phyloP scores from a whole-genome alignment of 139 green algal genomes.

The Pseudopediastrum boryanum region DNA sequence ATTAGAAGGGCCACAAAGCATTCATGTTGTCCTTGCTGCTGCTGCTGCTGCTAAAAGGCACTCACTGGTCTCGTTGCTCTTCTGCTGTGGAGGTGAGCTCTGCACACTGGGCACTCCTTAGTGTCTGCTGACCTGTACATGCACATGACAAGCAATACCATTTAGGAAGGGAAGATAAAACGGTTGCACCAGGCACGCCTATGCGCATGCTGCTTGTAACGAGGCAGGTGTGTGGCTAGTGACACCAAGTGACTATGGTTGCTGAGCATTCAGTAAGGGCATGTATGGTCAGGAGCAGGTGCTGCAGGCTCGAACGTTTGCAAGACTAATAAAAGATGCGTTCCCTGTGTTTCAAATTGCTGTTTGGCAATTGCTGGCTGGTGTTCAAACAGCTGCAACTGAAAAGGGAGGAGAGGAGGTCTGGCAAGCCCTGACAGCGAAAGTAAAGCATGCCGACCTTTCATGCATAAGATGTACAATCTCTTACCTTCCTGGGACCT shows the following conservation, averaged over 20 bases:
- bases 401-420: background rate
- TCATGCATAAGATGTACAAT: background rate
- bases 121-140: conserved; percentile 6
- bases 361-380: too few relatives aligned
- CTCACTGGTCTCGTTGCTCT: conserved; percentile 34
- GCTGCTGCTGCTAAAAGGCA: background rate
- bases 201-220: background rate
- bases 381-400: too few relatives aligned
- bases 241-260: background rate
- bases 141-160: background rate
- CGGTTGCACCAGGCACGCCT: background rate
- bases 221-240: background rate
- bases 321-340: too few relatives aligned
- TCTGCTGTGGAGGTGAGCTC: conserved; percentile 33
- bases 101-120: conserved; percentile 41
- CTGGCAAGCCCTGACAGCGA: background rate
- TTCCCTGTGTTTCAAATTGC: too few relatives aligned
- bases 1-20: too few relatives aligned
- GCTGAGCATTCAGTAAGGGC: background rate
- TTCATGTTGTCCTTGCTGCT: too few relatives aligned
- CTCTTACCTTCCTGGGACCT: conserved; percentile 17
- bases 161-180: background rate
- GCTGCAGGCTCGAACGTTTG: too few relatives aligned
- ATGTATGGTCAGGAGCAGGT: too few relatives aligned
- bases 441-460: background rate